These are phyloP conservation scores for Camelina laxa DNA, from an alignment of 345 rosid genomes.

Conservation along the genomic window DNA sequence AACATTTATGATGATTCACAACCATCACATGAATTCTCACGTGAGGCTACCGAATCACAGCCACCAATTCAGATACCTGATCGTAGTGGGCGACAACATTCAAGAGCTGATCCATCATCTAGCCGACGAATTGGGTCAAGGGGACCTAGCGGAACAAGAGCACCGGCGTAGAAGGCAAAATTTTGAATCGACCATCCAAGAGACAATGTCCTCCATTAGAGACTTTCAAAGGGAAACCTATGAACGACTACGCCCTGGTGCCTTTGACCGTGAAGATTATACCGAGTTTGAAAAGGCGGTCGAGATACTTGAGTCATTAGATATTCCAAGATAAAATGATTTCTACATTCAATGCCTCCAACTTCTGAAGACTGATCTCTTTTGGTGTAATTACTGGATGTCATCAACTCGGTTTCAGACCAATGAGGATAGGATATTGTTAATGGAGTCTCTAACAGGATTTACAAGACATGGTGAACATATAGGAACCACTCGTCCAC, in stretches of 20 bases:
- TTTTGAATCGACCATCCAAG: not conserved
- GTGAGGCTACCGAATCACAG: no score
- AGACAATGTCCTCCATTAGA: not conserved
- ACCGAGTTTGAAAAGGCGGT: not conserved
- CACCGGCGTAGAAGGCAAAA: not conserved
- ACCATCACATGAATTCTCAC: not conserved
- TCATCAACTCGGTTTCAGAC: not conserved
- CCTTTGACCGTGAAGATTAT: not conserved
- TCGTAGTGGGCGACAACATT: not conserved
- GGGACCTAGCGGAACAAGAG: not conserved
- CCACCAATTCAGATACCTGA: no score
- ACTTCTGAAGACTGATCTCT: not conserved
- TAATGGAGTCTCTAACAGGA: not conserved
- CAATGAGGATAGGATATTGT: not conserved
- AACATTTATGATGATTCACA: not conserved
- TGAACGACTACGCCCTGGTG: not conserved
- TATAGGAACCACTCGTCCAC: no score
- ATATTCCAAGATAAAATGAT: not conserved
- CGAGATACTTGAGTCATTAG: not conserved
- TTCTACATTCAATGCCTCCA: not conserved
- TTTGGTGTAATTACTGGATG: not conserved
- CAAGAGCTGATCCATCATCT: not conserved
- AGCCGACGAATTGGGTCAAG: not conserved
- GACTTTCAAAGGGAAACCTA: not conserved
- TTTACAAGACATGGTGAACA: no score